Percentiles rank a stretch among this genome's conserved stretches.
Conservation (phyloP, 306 rosid genomes). For the Leucaena leucocephala region DNA sequence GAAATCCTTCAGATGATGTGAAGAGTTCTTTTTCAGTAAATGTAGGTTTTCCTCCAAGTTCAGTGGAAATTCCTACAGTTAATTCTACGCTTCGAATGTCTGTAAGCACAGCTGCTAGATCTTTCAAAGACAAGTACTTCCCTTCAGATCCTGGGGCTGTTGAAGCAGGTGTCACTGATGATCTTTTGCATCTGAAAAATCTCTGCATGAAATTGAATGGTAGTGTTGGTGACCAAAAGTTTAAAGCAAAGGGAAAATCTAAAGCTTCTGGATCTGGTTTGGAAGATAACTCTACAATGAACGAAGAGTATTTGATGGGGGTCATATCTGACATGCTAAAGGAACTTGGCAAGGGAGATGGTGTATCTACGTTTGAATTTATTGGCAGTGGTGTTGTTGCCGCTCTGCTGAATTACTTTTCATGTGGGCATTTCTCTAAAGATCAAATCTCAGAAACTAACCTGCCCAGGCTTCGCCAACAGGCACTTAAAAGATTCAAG, state of each 20-base stretch:
- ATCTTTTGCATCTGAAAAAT: constrained; percentile 77
- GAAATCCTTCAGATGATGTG: constrained; percentile 68
- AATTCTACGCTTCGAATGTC: constrained; percentile 72
- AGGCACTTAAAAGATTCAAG: constrained; percentile 80
- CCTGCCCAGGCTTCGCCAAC: constrained; percentile 83
- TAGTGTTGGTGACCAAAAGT: constrained; percentile 75
- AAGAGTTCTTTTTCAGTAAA: constrained; percentile 65
- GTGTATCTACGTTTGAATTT: constrained; percentile 98
- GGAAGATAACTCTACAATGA: constrained; percentile 52
- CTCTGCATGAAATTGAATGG: constrained; percentile 80
- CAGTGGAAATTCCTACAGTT: constrained; percentile 68
- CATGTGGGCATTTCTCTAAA: constrained; percentile 86
- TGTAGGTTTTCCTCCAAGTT: constrained; percentile 80
- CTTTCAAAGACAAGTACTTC: constrained; percentile 88
- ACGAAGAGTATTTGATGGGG: constrained; percentile 72
- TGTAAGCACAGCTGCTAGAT: constrained; percentile 80
- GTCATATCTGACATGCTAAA: constrained; percentile 82
- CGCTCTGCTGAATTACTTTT: constrained; percentile 84
- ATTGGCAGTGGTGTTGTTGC: constrained; percentile 96
- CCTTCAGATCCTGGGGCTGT: constrained; percentile 76
- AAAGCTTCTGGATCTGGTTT: constrained; percentile 67
- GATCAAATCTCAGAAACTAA: constrained; percentile 72
- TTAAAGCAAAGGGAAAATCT: constrained; percentile 80
- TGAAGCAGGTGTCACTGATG: constrained; percentile 92
- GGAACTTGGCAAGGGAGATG: constrained; percentile 95